Evolutionary conservation across 257 asterid species (phyloP), one percentile per base, ranked within the genome.

Genomic region (Cordia subcordata): DNA sequence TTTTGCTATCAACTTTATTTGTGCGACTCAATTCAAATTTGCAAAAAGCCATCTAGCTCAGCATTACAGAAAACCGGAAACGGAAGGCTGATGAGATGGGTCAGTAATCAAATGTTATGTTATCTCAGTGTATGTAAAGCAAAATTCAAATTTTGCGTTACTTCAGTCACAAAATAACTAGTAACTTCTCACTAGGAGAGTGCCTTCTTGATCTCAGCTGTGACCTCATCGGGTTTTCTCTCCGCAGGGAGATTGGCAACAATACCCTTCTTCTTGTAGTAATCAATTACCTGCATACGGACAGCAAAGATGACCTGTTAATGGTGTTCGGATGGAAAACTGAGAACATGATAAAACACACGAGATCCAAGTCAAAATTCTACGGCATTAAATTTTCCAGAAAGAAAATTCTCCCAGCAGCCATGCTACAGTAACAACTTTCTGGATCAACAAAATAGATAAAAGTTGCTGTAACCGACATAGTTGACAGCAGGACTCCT

Each of bases 171-270:
- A 20, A 37, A 52, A 55, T 5, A 61, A 50, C 40, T 40, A 20
- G 22, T 57, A 16, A 42, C 32, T 5, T 52, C 42, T 33, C 45
- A 62, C 72, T 71, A 83, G 58, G 93, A 81, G 60, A 85, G 83
- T 32, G 68, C 82, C 74, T 79, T 83, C 76, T 73, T 75, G 58
- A 88, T 85, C 80, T 85, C 94, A 39, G 60, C 33, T 0, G 88
- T 74, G 53, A 85, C 95, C 61, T 81, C 85, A 40, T 76, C 81
- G 9, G 90, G 90, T 27, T 79, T 76, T 75, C 82, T 88, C 67
- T 88, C 94, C 11, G 92, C 93, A 1, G 81, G 86, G 60, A 88
- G 85, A 75, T 79, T 78, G 4, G 83, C 87, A 70, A 79, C 83
- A 15, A 72, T 53, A 35, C 87, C 86, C 78, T 79, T 85, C 64